Evolutionary conservation across 176 grass and related monocot genomes (phyloP), one percentile per base, ranked within the genome.

Genomic region (Rhynchospora tenuis): DNA sequence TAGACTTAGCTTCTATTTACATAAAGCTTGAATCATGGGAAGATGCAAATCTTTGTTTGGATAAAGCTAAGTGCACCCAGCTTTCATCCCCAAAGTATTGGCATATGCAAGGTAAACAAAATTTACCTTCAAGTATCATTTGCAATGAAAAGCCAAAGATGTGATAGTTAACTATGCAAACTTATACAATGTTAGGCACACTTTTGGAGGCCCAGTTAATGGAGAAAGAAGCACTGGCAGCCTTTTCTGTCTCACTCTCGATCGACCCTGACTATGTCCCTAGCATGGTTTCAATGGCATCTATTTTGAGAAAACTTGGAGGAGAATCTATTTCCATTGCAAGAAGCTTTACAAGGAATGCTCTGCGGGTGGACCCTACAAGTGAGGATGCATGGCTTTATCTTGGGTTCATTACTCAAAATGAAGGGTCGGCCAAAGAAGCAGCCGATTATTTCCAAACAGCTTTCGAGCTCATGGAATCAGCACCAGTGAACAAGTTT

Each of bases 1-100:
- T 95, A 74, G 93, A 95, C 84, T 90, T 99, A 71, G 89, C 96
- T 7, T 92, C 85, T 65, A 91, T 99, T 76, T 99, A 99, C 81
- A 88, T 87, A 73, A 93, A 93, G 71, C 85, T 92, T 81, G 89
- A 89, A 85, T 85, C 93, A 74, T 95, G 89, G 91, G 84, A 62
- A 83, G 91, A 99, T 61, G 92, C 93, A 66, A 86, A 88, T 51
- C 86, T 90, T 23, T 99, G 96, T 60, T 85, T 99, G 79, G 85
- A 88, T 50, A 93, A 93, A 92, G 92, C 89, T 55, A 89, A 86
- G 64, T 88, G 83, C 19, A 88, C 88, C 16, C 33, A 89, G 83
- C 88, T 85, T 65, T 87, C 88, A 73, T 86, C 88, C 81, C 91
- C 93, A 23, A 90, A 90, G 78, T 93, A 84, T 60, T 99, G 93